Base-by-base conservation (phyloP, 2,329 filamentous ascomycete genomes). In the Aspergillus spinulosporus region DNA sequence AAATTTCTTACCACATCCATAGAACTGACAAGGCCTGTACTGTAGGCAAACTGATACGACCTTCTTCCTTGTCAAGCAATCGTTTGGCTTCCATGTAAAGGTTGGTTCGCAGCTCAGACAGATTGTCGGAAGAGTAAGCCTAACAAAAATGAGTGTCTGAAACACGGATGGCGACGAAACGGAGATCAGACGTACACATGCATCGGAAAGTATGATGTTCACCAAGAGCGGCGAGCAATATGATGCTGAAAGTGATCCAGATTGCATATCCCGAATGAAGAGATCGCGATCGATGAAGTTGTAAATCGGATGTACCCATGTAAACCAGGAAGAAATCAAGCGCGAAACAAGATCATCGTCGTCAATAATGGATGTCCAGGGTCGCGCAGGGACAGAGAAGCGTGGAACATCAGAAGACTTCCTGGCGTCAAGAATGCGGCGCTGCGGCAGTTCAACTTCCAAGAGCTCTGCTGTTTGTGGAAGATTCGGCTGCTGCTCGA, bases 151-250 rank as follows among this genome's bases (percentile, higher is more conserved):
- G 26, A 39, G 28, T 36, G 15, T 5, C 5, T 2, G 12, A 3
- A 2, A 3, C 21, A 36, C 21, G 21, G 21, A 21, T 21, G n/a
- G 14, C 14, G n/a, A 26, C 2, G 26, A 29, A 4, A 7, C 21
- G 31, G 9, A 14, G 28, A 12, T 21, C 21, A 21, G 21, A 66
- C 68, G 52, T 63, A 71, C 68, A 54, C 64, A 70, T n/a, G 66
- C 68, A 26, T 67, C 61, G 8, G 70, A 64, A 6, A 72, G 57
- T 5, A 74, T 69, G 1, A 64, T 64, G 52, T 73, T 72, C 3
- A 74, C 71, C 21, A 74, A 53, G 6, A 74, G 67, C 4, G 72
- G 68, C 7, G 72, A 74, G 49, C 72, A 74, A 50, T 65, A 72
- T 5, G 58, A 56, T 1, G 65, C 62, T 4, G 59, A 59, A 8